Percentiles rank a stretch among this genome's conserved stretches.
These are phyloP conservation scores for Erythrobasidium yunnanense DNA, from an alignment of 768 basidiomycete genomes.

Conservation along the genomic window DNA sequence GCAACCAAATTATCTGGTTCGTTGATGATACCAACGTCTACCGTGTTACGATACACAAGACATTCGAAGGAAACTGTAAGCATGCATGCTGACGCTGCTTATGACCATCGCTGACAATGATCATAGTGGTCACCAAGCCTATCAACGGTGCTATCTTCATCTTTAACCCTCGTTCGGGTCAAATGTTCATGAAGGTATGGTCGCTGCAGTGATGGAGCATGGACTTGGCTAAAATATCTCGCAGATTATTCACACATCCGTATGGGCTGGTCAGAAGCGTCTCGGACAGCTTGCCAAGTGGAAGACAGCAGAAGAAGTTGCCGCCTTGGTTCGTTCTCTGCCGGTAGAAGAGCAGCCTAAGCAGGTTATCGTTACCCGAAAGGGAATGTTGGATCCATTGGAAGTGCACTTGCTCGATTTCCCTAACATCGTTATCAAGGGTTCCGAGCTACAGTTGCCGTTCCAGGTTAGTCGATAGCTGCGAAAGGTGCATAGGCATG, in stretches of 20 bases:
- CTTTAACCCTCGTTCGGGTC: constrained; percentile 97
- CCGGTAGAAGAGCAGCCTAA: constrained; percentile 99
- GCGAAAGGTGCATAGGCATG: no score
- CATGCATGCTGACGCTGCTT: no score
- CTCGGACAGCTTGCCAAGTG: constrained; percentile 97
- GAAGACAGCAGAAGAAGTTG: constrained; percentile 99
- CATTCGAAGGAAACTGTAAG: constrained; percentile 98
- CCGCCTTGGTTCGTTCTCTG: constrained; percentile 86
- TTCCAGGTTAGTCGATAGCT: no score
- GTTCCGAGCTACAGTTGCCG: constrained; percentile 89
- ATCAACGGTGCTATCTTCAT: constrained; percentile 98
- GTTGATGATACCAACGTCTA: constrained; percentile 99
- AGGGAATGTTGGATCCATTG: constrained; percentile 88
- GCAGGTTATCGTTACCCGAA: constrained; percentile 97
- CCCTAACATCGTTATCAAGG: constrained; percentile 99
- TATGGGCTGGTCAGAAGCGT: constrained; percentile 99
- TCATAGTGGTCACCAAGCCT: constrained; percentile 98
- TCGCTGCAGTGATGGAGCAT: no score
- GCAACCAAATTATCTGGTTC: constrained; percentile 89
- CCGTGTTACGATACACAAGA: constrained; percentile 97
- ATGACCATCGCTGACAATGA: no score
- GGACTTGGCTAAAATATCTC: no score
- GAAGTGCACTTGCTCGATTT: constrained; percentile 99
- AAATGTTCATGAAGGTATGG: constrained; percentile 95
- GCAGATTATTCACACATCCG: constrained; percentile 99